Conservation (phyloP, 768 basidiomycete species). For the Auriscalpium vulgare region DNA sequence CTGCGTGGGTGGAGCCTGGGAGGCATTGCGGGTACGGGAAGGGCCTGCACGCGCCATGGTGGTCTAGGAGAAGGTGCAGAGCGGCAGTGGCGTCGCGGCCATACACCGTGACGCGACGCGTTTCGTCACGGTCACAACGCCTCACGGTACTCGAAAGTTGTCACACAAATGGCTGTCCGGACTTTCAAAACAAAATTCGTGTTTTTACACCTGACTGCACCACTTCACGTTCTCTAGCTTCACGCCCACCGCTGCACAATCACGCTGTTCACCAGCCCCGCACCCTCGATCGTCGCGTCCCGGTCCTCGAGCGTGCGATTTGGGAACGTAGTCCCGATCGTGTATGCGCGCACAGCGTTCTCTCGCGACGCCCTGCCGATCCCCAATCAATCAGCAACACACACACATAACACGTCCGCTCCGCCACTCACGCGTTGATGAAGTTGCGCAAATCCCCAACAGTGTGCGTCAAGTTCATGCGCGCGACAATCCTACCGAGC, state of each 20-base stretch:
- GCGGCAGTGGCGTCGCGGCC: background rate
- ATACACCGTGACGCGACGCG: background rate
- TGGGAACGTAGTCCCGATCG: slow-evolving; percentile 15
- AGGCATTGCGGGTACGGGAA: slow-evolving; percentile 31
- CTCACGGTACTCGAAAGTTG: background rate
- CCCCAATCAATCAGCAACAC: too few relatives aligned
- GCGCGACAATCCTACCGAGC: slow-evolving; percentile 54
- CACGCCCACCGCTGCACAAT: slow-evolving; percentile 15
- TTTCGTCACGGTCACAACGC: background rate
- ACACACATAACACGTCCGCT: background rate
- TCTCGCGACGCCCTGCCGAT: background rate
- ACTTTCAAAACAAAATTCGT: background rate
- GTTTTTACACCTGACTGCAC: background rate
- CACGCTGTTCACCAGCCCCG: slow-evolving; percentile 13
- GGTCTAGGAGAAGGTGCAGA: background rate
- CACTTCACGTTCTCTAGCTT: background rate
- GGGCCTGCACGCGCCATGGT: slow-evolving; percentile 28
- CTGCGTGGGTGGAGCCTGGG: slow-evolving; percentile 31
- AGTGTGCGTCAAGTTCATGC: slow-evolving; percentile 89
- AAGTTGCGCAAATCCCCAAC: slow-evolving; percentile 78
- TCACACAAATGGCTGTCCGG: background rate
- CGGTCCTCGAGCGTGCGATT: slow-evolving; percentile 14
- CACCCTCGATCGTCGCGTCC: slow-evolving; percentile 9
- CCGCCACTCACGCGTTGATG: slow-evolving; percentile 74
- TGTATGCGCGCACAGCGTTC: slow-evolving; percentile 8